Evolutionary conservation across 441 rosid species (phyloP).

Genomic region (Brassica balearica): DNA sequence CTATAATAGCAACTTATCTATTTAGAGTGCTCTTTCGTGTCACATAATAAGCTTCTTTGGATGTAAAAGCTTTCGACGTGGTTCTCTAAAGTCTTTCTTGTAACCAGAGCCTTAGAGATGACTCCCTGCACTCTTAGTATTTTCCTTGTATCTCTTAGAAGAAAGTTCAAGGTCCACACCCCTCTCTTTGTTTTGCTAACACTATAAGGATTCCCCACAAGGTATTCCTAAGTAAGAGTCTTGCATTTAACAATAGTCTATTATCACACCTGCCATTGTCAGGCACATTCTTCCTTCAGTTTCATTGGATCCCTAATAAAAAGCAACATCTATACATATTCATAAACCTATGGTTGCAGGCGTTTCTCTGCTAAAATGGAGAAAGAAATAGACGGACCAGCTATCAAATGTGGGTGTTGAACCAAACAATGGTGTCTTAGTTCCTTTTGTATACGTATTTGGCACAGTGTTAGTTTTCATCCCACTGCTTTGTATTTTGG

Average conservation of each 20-base stretch:
- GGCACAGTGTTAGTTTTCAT: constrained; percentile 2
- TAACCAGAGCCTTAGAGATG: constrained; percentile 31
- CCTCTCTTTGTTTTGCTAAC: constrained; percentile 22
- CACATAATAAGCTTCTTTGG: no score
- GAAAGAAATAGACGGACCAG: not conserved
- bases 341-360: no score
- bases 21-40: no score
- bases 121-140: not conserved
- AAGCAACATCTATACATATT: no score
- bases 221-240: constrained; percentile 18
- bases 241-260: constrained; percentile 11
- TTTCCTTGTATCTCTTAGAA: constrained; percentile 33
- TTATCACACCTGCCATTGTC: not conserved
- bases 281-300: constrained; percentile 30
- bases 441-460: constrained; percentile 6
- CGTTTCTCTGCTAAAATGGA: constrained; percentile 6
- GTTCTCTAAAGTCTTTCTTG: no score
- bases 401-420: constrained; percentile 4
- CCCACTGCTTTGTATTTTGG: not conserved
- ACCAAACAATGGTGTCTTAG: constrained; percentile 2
- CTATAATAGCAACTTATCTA: no score
- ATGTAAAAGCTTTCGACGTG: no score
- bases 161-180: constrained; percentile 19
- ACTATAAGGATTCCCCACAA: constrained; percentile 4
- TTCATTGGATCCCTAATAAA: constrained; percentile 13